Conservation (phyloP, 2,329 filamentous ascomycete species). For the Aureobasidium musti region DNA sequence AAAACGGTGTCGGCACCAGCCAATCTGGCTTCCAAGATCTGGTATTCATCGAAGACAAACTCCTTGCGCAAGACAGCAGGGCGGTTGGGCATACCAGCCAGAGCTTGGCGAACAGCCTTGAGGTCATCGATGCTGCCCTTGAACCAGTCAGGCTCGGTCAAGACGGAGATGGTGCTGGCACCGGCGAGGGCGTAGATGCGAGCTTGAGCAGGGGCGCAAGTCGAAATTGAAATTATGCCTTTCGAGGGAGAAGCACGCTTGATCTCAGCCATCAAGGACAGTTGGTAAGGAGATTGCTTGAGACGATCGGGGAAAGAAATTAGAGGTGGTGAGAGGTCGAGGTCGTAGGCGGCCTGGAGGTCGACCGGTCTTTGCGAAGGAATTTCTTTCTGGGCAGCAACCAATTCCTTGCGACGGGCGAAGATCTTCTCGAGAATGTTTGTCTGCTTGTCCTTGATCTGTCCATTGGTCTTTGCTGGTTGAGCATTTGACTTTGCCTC, state of each 20-base stretch:
- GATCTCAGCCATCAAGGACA: conserved; percentile 96
- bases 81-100: conserved; percentile 89
- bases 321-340: conserved; percentile 80
- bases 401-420: conserved; percentile 70
- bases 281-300: conserved; percentile 76
- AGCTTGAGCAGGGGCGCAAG: conserved; percentile 87
- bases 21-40: conserved; percentile 90
- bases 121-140: conserved; percentile 96
- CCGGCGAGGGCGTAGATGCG: conserved; percentile 89
- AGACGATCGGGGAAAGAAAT: conserved; percentile 78
- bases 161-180: conserved; percentile 95
- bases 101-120: conserved; percentile 77
- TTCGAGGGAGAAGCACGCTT: conserved; percentile 97
- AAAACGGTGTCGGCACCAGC: conserved; percentile 93
- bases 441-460: conserved; percentile 60
- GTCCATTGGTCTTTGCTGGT: conserved; percentile 39
- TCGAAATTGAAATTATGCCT: conserved; percentile 84
- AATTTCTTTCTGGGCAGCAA: conserved; percentile 78
- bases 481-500: conserved; percentile 39
- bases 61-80: conserved; percentile 93
- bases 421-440: conserved; percentile 95
- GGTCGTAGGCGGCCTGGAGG: conserved; percentile 80
- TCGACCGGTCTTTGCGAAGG: conserved; percentile 82
- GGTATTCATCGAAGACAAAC: conserved; percentile 97
- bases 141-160: conserved; percentile 99